Base-by-base conservation (phyloP, 192 early-diverging fungal species). In the Umbelopsis vinacea region DNA sequence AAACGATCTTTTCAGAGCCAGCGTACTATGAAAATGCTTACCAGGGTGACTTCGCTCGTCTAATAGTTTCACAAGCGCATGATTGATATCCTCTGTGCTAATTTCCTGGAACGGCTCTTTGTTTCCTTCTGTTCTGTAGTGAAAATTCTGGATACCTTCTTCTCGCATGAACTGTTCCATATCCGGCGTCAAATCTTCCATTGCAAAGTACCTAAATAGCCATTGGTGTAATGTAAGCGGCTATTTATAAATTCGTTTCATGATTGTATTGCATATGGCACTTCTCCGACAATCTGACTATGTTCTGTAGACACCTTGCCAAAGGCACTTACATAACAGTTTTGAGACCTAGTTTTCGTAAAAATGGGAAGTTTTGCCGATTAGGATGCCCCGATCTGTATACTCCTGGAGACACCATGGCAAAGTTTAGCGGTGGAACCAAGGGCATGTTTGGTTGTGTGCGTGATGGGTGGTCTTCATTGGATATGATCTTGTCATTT, bases 341-440 rank as follows among this genome's bases (percentile, higher is more conserved):
- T 67, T 90, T 92, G 29, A 99, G 79, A 1, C 91, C 84, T 9
- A 98, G 87, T 71, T 92, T 93, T 33, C 92, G 78, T 46, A 99
- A 84, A 77, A 99, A 99, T 8, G 93, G 90, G 76, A 94, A 94
- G 77, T 95, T 96, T 71, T 92, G 92, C 50, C 87, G 84, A 79
- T 95, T 96, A 6, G 97, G 97, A 74, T 92, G 94, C 21, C 96
- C 97, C 4, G 95, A 96, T 7, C 97, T 86, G 82, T 98, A 99
- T 37, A 99, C 90, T 11, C 95, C 95, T 14, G 91, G 88, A 5
- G 91, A 90, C 8, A 99, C 94, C 90, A 97, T 94, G 29, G 92
- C 92, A 85, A 99, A 99, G 83, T 97, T 97, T 37, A 96, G 81
- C 24, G 95, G 95, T 2, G 97, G 97, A 0, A 98, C 95, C 15